Evolutionary conservation across 1,284 basidiomycete genomes (phyloP), one percentile per base, ranked within the genome.

Genomic region (Phylloporus gajari): DNA sequence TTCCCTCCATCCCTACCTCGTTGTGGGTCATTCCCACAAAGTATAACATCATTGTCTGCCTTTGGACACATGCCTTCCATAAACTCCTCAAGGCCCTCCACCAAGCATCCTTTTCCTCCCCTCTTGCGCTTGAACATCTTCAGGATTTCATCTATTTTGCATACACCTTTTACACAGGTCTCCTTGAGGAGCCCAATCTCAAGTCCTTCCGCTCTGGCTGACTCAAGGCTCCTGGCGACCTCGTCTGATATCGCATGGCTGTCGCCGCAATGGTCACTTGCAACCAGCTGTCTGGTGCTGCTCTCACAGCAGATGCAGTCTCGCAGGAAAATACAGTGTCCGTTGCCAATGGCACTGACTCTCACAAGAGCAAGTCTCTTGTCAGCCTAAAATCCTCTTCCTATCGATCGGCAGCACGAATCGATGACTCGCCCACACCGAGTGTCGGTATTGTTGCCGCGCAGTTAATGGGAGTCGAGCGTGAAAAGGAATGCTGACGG

Each of bases 171-270:
- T 99, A 99, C 85, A 94, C 96, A 0, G 91, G 93, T 61, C 88
- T 99, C 12, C 88, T 96, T 68, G 97, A 99, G 79, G 94, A 97
- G 79, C 91, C 91, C 27, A 88, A 86, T 4, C 89, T 98, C 68
- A 83, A 83, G 19, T 83, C 85, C 15, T 97, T 97, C 85, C 91
- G 93, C 71, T 87, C 90, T 2, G 92, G 92, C 3, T 99, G 97
- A 97, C 91, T 99, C 68, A 97, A 99, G 82, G 96, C 97, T 9
- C 91, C 99, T 21, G 97, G 97, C 35, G 97, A 99, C 83, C 89
- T 99, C 46, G 97, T 97, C 0, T 88, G 97, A 40, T 99, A 98
- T 81, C 90, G 95, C 65, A 97, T 99, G 95, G 93, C 94, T 5
- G 94, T 98, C n/a, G 94, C 91, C 48, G 89, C 89, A 44, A 89